Conservation (phyloP, 2,329 filamentous ascomycete species). For the Coleophoma cylindrospora region DNA sequence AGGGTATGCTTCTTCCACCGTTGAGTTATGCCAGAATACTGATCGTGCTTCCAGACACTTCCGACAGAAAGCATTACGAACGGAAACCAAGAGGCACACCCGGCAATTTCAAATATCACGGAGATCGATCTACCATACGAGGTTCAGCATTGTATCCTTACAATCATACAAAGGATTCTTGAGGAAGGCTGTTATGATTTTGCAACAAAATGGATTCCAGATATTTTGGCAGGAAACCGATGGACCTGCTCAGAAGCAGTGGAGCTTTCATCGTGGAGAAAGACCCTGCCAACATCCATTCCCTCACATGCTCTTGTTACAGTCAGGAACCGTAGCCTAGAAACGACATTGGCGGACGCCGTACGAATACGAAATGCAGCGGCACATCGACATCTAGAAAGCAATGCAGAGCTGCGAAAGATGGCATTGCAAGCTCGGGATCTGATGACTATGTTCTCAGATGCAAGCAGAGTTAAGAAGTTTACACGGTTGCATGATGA, state of each 20-base stretch:
- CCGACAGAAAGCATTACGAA: neutral
- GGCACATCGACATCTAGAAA: slow-evolving; percentile 23
- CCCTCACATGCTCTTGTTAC: slow-evolving; percentile 15
- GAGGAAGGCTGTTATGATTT: slow-evolving; percentile 26
- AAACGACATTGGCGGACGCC: slow-evolving; percentile 17
- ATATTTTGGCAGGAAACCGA: slow-evolving; percentile 13
- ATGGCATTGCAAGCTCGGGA: slow-evolving; percentile 21
- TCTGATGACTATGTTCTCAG: slow-evolving; percentile 23
- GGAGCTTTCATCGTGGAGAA: slow-evolving; percentile 23
- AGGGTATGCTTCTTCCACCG: slow-evolving; percentile 7
- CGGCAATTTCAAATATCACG: slow-evolving; percentile 1
- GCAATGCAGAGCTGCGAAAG: slow-evolving; percentile 18
- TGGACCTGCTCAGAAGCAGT: slow-evolving; percentile 24
- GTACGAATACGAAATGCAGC: slow-evolving; percentile 23
- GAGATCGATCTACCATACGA: slow-evolving; percentile 26
- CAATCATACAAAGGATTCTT: slow-evolving; percentile 23
- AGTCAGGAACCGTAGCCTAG: slow-evolving; percentile 12
- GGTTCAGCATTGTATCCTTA: slow-evolving; percentile 27
- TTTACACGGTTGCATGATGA: slow-evolving; percentile 17
- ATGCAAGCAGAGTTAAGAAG: slow-evolving; percentile 18
- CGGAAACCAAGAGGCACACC: neutral
- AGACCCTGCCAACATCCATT: slow-evolving; percentile 13
- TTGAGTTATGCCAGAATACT: neutral
- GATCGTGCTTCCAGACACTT: neutral
- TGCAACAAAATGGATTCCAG: slow-evolving; percentile 22